Conservation (phyloP, 129 eudicot species). For the Pulicaria dysenterica region DNA sequence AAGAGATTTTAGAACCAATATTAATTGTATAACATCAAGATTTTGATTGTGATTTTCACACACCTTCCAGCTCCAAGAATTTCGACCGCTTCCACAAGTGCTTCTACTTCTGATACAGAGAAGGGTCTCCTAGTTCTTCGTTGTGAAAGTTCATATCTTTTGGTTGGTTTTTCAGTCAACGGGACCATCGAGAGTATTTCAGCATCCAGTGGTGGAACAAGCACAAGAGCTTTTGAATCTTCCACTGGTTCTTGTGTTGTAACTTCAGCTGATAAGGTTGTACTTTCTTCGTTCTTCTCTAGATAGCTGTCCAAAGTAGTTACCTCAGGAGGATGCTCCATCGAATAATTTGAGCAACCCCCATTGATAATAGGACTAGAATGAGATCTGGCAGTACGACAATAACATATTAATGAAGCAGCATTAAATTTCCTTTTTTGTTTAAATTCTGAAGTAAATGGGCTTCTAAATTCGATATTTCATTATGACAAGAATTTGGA, state of each 20-base stretch:
- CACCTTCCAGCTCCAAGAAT: slow-evolving; percentile 98
- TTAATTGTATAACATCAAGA: background rate
- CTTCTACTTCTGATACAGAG: slow-evolving; percentile 97
- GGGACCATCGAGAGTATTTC: slow-evolving; percentile 61
- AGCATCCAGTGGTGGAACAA: slow-evolving; percentile 40
- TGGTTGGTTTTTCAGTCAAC: slow-evolving; percentile 46
- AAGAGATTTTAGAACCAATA: slow-evolving; percentile 1
- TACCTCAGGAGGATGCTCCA: slow-evolving; percentile 31
- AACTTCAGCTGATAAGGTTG: slow-evolving; percentile 39
- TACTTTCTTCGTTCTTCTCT: slow-evolving; percentile 34
- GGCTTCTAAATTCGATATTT: background rate
- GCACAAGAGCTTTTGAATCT: slow-evolving; percentile 68
- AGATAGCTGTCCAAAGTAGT: slow-evolving; percentile 41
- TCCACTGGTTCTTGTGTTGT: slow-evolving; percentile 32
- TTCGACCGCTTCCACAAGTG: slow-evolving; percentile 97
- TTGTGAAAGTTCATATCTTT: slow-evolving; percentile 65
- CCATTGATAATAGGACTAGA: slow-evolving; percentile 37
- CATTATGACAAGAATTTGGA: no score
- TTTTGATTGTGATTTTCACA: background rate
- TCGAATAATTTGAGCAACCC: slow-evolving; percentile 33
- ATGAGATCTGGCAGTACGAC: slow-evolving; percentile 45
- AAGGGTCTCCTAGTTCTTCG: slow-evolving; percentile 78
- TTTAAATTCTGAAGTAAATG: slow-evolving; percentile 18
- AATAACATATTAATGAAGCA: background rate
- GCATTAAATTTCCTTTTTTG: slow-evolving; percentile 12